phyloP scores from a whole-genome alignment of 1,139 yeast genomes.

The Lodderomyces oxycetoniae region DNA sequence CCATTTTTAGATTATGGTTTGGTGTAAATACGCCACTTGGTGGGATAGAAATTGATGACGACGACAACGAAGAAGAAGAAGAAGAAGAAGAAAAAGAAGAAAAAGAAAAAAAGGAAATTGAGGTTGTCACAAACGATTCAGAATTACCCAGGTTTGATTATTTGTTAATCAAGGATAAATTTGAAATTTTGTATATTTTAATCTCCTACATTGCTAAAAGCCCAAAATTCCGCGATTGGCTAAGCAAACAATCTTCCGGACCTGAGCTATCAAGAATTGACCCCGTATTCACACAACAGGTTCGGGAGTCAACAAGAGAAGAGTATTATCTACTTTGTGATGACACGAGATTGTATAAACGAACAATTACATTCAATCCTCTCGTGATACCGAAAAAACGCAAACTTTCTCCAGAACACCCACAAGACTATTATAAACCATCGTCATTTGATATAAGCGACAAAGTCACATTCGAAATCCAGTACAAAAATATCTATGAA shows the following conservation, averaged over 20 bases:
- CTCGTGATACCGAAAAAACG: constrained; percentile 41
- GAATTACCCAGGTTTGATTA: constrained; percentile 29
- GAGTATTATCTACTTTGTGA: constrained; percentile 20
- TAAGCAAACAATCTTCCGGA: constrained; percentile 25
- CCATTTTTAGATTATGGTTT: constrained; percentile 41
- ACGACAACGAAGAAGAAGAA: neutral
- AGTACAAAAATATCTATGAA: constrained; percentile 32
- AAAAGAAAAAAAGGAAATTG: neutral
- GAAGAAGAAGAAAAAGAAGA: constrained; percentile 1
- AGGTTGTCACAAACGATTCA: constrained; percentile 7
- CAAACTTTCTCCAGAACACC: constrained; percentile 30
- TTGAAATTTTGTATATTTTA: constrained; percentile 42
- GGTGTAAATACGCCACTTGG: constrained; percentile 37
- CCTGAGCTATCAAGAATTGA: constrained; percentile 5
- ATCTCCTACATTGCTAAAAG: constrained; percentile 35
- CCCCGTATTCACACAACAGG: neutral
- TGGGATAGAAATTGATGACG: constrained; percentile 20
- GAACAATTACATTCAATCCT: constrained; percentile 29
- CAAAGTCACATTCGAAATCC: constrained; percentile 27
- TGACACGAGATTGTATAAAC: constrained; percentile 43
- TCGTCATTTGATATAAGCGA: constrained; percentile 29
- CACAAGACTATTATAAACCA: constrained; percentile 25
- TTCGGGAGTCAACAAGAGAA: neutral
- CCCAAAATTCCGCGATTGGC: constrained; percentile 37
- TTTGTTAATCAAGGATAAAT: constrained; percentile 39